These are phyloP conservation scores for Rhynchospora breviuscula DNA, from an alignment of 176 grass and related monocot genomes.

Conservation along the genomic window DNA sequence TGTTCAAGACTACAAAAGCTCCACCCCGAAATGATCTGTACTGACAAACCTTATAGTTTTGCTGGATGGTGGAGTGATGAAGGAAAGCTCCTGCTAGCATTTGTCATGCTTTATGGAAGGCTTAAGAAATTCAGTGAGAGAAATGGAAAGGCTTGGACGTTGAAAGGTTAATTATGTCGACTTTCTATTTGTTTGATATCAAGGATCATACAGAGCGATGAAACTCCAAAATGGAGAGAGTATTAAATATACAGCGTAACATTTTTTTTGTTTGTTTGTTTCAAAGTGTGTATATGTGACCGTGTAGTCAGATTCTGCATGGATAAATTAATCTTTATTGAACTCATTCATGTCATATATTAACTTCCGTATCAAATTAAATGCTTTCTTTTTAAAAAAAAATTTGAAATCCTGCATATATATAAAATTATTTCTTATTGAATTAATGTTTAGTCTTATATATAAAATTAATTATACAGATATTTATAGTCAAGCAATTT, in stretches of 20 bases:
- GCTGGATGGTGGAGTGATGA: constrained; percentile 62
- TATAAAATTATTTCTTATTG: not conserved
- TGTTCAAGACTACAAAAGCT: constrained; percentile 36
- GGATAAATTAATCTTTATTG: not conserved
- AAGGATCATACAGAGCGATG: not conserved
- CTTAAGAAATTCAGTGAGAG: constrained; percentile 43
- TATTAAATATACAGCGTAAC: not conserved
- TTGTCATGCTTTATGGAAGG: constrained; percentile 69
- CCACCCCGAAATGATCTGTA: constrained; percentile 32
- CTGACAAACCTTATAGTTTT: constrained; percentile 52
- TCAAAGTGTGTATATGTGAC: not conserved
- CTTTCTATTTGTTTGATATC: not conserved
- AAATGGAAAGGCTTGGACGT: constrained; percentile 20
- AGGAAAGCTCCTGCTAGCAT: constrained; percentile 48
- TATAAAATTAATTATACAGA: not conserved
- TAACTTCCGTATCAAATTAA: not conserved
- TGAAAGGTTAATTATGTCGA: not conserved
- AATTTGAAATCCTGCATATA: not conserved
- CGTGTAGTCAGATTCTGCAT: too few species aligned
- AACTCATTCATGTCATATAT: not conserved
- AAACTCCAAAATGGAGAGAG: not conserved
- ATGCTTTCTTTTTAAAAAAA: not conserved
- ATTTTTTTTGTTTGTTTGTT: not conserved
- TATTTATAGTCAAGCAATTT: not conserved
- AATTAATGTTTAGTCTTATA: not conserved